Conservation (phyloP, 1,139 yeast genomes). For the Keqinozyma sinolaborantium region DNA sequence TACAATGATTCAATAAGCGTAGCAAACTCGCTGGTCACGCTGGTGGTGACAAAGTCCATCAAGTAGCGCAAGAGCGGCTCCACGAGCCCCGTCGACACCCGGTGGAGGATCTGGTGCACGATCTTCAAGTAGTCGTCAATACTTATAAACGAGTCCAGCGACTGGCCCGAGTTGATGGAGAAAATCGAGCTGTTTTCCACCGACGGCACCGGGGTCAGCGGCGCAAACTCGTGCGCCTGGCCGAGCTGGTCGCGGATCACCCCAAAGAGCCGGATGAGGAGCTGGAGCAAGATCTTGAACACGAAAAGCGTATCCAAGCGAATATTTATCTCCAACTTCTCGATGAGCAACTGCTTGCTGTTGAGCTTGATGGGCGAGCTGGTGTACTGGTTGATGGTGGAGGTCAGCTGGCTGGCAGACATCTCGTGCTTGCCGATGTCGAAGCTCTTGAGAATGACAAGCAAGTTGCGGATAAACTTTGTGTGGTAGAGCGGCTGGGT, state of each 20-base stretch:
- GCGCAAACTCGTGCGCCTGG: slow-evolving; percentile 7
- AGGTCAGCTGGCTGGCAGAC: slow-evolving; percentile 6
- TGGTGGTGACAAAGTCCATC: slow-evolving; percentile 27
- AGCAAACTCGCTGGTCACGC: slow-evolving; percentile 27
- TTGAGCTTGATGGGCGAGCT: slow-evolving; percentile 40
- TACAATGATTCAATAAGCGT: slow-evolving; percentile 16
- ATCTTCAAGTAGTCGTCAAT: slow-evolving; percentile 33
- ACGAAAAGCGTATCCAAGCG: slow-evolving; percentile 38
- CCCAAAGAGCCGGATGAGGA: slow-evolving; percentile 27
- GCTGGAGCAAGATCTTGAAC: slow-evolving; percentile 31
- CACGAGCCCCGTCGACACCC: slow-evolving; percentile 32
- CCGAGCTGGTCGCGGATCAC: slow-evolving; percentile 18
- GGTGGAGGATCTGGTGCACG: slow-evolving; percentile 24
- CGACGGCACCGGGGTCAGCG: slow-evolving; percentile 4
- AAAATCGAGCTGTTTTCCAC: slow-evolving; percentile 28
- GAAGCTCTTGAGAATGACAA: slow-evolving; percentile 35
- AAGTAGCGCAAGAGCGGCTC: slow-evolving; percentile 37
- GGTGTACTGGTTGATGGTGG: slow-evolving; percentile 13
- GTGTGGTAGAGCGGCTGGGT: slow-evolving; percentile 28
- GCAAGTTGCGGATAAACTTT: slow-evolving; percentile 33
- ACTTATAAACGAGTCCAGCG: slow-evolving; percentile 23
- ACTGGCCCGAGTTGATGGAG: slow-evolving; percentile 24
- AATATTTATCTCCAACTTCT: slow-evolving; percentile 44
- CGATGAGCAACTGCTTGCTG: slow-evolving; percentile 41
- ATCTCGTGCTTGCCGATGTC: slow-evolving; percentile 29